Evolutionary conservation across 2,329 filamentous ascomycete genomes (phyloP), one percentile per base, ranked within the genome.

Genomic region (Drechslerella coelobrocha): DNA sequence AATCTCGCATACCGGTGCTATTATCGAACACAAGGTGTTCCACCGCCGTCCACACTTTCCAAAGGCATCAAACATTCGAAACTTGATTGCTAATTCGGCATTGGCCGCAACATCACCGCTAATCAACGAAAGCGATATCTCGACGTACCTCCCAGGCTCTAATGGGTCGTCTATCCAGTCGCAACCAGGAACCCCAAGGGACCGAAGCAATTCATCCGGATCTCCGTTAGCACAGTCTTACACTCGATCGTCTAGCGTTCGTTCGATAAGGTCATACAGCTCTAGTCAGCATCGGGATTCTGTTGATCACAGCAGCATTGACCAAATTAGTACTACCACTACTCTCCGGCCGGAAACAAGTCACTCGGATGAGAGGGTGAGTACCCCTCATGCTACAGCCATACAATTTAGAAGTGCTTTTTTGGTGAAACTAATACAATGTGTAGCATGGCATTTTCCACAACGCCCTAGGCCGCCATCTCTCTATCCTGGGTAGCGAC

Each of bases 21-120:
- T 99, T 74, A 91, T 99, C 53, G 91, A 93, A 60, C 99, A 99
- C 83, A 99, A 99, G 78, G 90, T 99, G 79, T 91, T 88, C 55
- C 90, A 91, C 77, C 91, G 96, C 77, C 87, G 92, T 2, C 92
- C 93, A 83, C 73, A 90, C 87, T 56, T 88, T 90, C 66, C 90
- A 94, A 77, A 88, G 91, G 76, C 89, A 84, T 50, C 65, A 76
- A 88, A 89, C 72, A 83, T 95, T 31, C 86, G 92, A 43, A 92
- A 97, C 78, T 82, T 96, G 63, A 91, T 90, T n/a, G 92, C 86
- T 66, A 90, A 86, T 75, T 89, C 87, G 34, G 86, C 89, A 19
- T 82, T 93, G 72, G 84, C 82, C 77, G 78, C 37, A 76, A 79
- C 62, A 77, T 73, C 53, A 45, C 77, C 21, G 47, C 61, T 68